Evolutionary conservation across 2,329 filamentous ascomycete species (phyloP).

Genomic region (Fusarium heterosporum): DNA sequence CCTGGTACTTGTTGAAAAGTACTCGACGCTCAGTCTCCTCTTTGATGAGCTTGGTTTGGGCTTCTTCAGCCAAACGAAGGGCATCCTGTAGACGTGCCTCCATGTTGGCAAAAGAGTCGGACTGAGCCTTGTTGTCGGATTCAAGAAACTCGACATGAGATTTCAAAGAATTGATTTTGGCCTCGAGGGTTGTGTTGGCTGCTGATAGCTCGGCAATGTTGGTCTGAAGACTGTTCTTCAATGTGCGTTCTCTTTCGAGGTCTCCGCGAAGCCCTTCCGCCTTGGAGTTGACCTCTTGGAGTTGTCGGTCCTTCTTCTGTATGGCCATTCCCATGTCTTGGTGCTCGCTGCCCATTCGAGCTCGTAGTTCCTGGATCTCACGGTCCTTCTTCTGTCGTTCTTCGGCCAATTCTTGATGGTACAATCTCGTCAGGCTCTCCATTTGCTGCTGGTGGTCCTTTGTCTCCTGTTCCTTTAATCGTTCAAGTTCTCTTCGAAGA

Average conservation of each 20-base stretch:
- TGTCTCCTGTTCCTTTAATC: conserved; percentile 58
- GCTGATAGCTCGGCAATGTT: conserved; percentile 69
- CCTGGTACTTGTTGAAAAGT: conserved; percentile 97
- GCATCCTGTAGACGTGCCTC: conserved; percentile 85
- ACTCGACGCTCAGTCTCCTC: conserved; percentile 92
- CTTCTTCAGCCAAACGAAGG: conserved; percentile 73
- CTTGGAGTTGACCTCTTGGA: conserved; percentile 60
- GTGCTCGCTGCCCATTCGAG: conserved; percentile 63
- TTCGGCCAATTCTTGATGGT: conserved; percentile 74
- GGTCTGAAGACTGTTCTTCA: conserved; percentile 65
- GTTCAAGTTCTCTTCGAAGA: conserved; percentile 60
- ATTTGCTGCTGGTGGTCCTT: conserved; percentile 76
- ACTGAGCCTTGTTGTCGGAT: conserved; percentile 89
- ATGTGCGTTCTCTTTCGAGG: conserved; percentile 71
- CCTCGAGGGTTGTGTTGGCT: conserved; percentile 76
- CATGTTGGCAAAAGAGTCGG: conserved; percentile 84
- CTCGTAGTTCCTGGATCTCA: conserved; percentile 75
- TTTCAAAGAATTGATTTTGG: conserved; percentile 78
- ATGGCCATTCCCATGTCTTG: conserved; percentile 62
- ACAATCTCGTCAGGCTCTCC: conserved; percentile 70
- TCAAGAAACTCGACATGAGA: conserved; percentile 91
- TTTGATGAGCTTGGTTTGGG: conserved; percentile 84
- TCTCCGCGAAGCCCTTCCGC: conserved; percentile 61
- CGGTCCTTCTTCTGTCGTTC: conserved; percentile 68
- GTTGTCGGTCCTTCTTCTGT: conserved; percentile 65